These are phyloP conservation scores for Gossypium herbaceum DNA, from an alignment of 345 rosid species.

Conservation along the genomic window DNA sequence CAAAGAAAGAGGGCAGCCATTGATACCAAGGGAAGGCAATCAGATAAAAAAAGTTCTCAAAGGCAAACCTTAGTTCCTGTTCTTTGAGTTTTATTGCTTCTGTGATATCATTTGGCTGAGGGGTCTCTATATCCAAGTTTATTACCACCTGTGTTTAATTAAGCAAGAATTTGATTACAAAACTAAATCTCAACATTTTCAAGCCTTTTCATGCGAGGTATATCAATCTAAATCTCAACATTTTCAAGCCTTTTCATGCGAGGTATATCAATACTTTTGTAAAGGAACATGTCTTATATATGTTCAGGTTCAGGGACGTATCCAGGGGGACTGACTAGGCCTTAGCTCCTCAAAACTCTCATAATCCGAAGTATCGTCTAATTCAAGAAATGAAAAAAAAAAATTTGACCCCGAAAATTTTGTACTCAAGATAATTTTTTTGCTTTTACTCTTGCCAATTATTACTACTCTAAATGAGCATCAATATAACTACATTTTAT, in stretches of 20 bases:
- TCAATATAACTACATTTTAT: background rate
- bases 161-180: slow-evolving; percentile 16
- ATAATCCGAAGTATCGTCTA: too few species aligned
- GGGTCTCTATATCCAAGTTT: slow-evolving; percentile 61
- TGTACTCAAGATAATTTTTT: too few species aligned
- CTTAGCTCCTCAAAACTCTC: too few species aligned
- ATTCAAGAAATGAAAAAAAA: too few species aligned
- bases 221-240: background rate
- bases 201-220: background rate
- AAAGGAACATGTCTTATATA: background rate
- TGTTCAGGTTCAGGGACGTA: background rate
- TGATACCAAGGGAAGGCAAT: background rate
- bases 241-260: slow-evolving; percentile 1
- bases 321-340: background rate
- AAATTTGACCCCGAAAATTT: too few species aligned
- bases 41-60: background rate
- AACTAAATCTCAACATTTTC: background rate
- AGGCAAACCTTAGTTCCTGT: slow-evolving; percentile 50
- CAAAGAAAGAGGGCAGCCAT: background rate
- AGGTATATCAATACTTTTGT: background rate
- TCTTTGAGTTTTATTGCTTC: slow-evolving; percentile 49
- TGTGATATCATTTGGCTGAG: slow-evolving; percentile 31
- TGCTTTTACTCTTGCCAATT: too few species aligned
- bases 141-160: slow-evolving; percentile 48
- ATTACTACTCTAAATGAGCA: background rate